Percentiles rank a stretch among this genome's conserved stretches.
Evolutionary conservation across 2,329 filamentous ascomycete species (phyloP).

Genomic region (Arthrinium phaeospermum): DNA sequence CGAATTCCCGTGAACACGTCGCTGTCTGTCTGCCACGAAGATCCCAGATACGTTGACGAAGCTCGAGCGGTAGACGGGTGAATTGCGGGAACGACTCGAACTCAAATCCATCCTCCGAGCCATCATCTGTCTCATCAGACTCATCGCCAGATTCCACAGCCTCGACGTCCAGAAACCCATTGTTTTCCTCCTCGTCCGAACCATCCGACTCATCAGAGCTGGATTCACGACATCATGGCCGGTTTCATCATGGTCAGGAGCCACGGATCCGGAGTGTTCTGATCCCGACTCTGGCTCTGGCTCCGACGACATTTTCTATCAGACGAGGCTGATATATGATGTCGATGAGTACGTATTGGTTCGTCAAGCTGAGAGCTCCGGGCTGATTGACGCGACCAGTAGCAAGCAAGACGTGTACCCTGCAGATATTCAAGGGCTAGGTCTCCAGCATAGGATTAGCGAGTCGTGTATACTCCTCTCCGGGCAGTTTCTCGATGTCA

Average conservation of each 20-base stretch:
- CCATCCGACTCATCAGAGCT: neutral
- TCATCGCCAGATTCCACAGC: neutral
- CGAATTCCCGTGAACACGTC: constrained; percentile 1
- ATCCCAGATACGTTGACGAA: constrained; percentile 42
- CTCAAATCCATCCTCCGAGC: constrained; percentile 17
- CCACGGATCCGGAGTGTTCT: neutral
- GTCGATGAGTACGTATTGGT: neutral
- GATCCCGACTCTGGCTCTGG: neutral
- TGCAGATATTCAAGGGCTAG: neutral
- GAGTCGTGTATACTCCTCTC: neutral
- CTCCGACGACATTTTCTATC: constrained; percentile 3
- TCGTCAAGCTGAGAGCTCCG: neutral
- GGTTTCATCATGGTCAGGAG: neutral
- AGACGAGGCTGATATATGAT: neutral
- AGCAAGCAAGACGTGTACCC: neutral
- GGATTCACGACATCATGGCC: neutral
- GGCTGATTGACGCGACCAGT: neutral
- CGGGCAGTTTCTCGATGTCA: neutral
- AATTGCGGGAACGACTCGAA: constrained; percentile 41
- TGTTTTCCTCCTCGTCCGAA: neutral
- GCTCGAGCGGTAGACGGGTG: constrained; percentile 39
- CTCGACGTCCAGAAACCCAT: constrained; percentile 11
- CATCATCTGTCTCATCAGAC: neutral
- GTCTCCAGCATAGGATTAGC: neutral
- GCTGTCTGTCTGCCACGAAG: neutral